phyloP scores from a whole-genome alignment of 139 green algal genomes.

The Chlorella sp. region DNA sequence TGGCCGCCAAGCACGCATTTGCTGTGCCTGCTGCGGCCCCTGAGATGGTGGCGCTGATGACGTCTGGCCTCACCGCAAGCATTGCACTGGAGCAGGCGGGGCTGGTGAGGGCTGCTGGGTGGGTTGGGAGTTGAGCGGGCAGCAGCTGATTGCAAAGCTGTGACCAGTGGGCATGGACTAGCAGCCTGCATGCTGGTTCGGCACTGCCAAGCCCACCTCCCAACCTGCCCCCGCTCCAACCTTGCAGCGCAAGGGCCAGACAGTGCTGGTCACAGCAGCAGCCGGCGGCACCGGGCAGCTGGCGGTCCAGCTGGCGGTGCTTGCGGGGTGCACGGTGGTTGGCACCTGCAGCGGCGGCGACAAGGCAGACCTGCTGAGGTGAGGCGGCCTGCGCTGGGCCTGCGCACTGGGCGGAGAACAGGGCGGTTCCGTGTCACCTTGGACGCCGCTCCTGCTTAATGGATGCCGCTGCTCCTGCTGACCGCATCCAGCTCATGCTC shows the following conservation, averaged over 20 bases:
- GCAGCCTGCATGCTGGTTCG: neutral
- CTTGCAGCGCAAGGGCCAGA: slow-evolving; percentile 58
- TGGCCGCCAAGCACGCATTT: slow-evolving; percentile 49
- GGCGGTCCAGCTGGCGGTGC: slow-evolving; percentile 92
- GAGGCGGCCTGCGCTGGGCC: neutral
- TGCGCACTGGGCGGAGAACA: neutral
- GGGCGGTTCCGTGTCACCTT: neutral
- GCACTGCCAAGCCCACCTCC: neutral
- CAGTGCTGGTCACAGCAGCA: slow-evolving; percentile 93
- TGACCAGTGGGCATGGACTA: neutral
- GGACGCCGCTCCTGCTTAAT: too few species aligned
- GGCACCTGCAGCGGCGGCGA: slow-evolving; percentile 79
- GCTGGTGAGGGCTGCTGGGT: slow-evolving; percentile 12
- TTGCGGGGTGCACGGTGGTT: slow-evolving; percentile 85
- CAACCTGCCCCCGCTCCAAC: too few species aligned
- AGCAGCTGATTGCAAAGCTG: neutral
- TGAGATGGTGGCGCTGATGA: slow-evolving; percentile 84
- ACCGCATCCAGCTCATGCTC: too few species aligned
- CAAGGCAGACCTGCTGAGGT: slow-evolving; percentile 81
- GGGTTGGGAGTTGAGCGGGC: too few species aligned
- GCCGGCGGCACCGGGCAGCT: slow-evolving; percentile 93
- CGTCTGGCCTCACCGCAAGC: slow-evolving; percentile 87
- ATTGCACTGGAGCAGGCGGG: slow-evolving; percentile 56
- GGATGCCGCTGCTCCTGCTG: too few species aligned
- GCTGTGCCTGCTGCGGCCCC: slow-evolving; percentile 53